phyloP scores from a whole-genome alignment of 495 filamentous ascomycete species.

The Zalerion maritima region DNA sequence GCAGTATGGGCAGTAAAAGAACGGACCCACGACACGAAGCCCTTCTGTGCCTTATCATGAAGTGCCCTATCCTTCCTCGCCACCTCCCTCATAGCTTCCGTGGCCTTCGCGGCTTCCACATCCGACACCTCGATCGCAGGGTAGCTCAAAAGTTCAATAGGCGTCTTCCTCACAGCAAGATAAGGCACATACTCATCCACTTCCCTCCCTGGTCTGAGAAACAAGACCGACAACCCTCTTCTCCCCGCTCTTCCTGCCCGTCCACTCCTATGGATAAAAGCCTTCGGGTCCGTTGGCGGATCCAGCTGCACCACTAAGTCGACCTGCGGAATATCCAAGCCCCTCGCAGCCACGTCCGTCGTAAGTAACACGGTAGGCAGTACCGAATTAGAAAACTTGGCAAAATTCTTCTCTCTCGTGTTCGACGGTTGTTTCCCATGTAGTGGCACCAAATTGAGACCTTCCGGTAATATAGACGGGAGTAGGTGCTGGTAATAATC shows the following conservation, averaged over 20 bases:
- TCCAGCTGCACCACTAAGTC: conserved; percentile 91
- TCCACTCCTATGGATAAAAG: conserved; percentile 87
- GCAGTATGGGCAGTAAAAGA: conserved; percentile 87
- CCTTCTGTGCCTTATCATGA: conserved; percentile 76
- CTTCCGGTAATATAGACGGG: conserved; percentile 44
- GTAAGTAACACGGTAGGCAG: conserved; percentile 74
- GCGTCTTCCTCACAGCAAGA: conserved; percentile 78
- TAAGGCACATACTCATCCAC: conserved; percentile 84
- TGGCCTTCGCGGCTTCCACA: conserved; percentile 37
- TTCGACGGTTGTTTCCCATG: conserved; percentile 81
- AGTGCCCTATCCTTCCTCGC: conserved; percentile 62
- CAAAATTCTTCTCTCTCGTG: conserved; percentile 67
- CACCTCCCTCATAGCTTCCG: conserved; percentile 41
- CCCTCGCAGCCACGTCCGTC: conserved; percentile 59
- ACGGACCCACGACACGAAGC: conserved; percentile 84
- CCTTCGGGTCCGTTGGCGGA: conserved; percentile 82
- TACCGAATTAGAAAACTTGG: conserved; percentile 51
- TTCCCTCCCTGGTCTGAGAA: conserved; percentile 71
- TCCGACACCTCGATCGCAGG: conserved; percentile 35
- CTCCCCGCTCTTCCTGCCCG: conserved; percentile 85
- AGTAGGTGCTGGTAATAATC: conserved; percentile 79
- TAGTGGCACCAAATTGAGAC: conserved; percentile 58
- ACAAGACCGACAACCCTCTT: conserved; percentile 65
- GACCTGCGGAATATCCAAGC: conserved; percentile 87
- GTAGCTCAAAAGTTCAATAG: conserved; percentile 47